Percentiles rank a stretch among this genome's conserved stretches.
Conservation (phyloP, 2,329 filamentous ascomycete species). For the Didymella lethalis region DNA sequence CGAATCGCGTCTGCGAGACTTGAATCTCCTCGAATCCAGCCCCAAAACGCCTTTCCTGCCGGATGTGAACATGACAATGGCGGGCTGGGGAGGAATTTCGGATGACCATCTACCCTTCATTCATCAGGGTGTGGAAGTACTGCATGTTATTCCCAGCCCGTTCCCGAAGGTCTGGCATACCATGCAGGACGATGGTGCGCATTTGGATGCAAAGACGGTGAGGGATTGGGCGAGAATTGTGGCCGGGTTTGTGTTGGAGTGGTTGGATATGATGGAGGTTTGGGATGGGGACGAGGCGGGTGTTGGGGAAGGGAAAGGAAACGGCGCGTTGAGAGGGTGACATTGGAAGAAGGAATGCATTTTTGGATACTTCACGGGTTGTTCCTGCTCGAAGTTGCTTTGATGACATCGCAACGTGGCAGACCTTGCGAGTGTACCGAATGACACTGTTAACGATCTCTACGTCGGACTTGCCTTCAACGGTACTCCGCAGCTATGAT, state of each 20-base stretch:
- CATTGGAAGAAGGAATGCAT: background rate
- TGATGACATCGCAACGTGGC: background rate
- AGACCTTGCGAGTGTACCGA: background rate
- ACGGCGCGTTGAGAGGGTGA: background rate
- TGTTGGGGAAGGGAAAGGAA: background rate
- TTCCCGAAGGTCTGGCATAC: slow-evolving; percentile 91
- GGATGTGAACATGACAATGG: slow-evolving; percentile 49
- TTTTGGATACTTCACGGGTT: background rate
- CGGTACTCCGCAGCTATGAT: slow-evolving; percentile 25
- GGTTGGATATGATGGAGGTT: slow-evolving; percentile 79
- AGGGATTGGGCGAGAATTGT: slow-evolving; percentile 89
- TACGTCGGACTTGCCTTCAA: background rate
- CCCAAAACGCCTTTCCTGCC: slow-evolving; percentile 58
- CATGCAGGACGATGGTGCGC: slow-evolving; percentile 80
- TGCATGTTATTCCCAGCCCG: slow-evolving; percentile 86
- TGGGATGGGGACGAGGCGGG: slow-evolving; percentile 34
- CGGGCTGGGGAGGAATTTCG: slow-evolving; percentile 61
- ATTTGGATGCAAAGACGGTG: slow-evolving; percentile 80
- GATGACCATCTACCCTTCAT: slow-evolving; percentile 97
- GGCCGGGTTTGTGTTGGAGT: slow-evolving; percentile 86
- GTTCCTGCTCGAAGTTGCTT: background rate
- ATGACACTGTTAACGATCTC: background rate
- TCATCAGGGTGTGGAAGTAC: slow-evolving; percentile 80
- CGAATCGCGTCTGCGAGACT: slow-evolving; percentile 74
- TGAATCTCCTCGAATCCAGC: slow-evolving; percentile 71